Evolutionary conservation across 75 land plant species (phyloP).

Genomic region (Isoetes taiwanensis): DNA sequence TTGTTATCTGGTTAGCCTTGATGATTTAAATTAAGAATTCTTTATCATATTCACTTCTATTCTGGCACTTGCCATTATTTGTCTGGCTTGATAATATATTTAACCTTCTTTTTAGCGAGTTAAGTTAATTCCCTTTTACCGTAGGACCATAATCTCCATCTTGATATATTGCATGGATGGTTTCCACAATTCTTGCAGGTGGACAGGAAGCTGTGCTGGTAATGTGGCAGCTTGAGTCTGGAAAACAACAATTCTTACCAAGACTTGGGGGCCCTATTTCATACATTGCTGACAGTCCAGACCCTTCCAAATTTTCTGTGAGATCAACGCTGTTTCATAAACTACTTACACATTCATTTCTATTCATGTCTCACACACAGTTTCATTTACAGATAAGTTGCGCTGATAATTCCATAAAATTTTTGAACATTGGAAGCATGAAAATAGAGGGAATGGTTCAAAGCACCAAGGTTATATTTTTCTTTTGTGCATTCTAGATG

Average conservation of each 20-base stretch:
- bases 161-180: background rate
- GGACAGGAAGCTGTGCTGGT: conserved; percentile 87
- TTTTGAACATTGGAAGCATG: conserved; percentile 63
- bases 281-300: conserved; percentile 43
- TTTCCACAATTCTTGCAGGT: conserved; percentile 25
- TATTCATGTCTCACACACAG: background rate
- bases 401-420: conserved; percentile 71
- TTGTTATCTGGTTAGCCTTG: conserved; percentile 54
- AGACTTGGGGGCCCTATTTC: conserved; percentile 69
- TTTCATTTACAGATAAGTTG: conserved; percentile 46
- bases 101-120: background rate
- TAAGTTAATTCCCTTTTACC: background rate
- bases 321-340: conserved; percentile 12
- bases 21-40: too few relatives aligned
- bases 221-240: conserved; percentile 91
- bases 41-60: background rate
- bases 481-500: background rate
- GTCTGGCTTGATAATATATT: background rate
- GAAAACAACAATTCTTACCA: conserved; percentile 71
- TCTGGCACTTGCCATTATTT: background rate
- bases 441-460: conserved; percentile 40
- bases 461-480: conserved; percentile 67
- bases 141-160: too few relatives aligned
- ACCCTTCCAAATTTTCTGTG: conserved; percentile 67
- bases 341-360: background rate